A percentile compares a stretch with the other conserved stretches of the same genome.
phyloP scores from a whole-genome alignment of 495 filamentous ascomycete genomes.

The Xeromyces bisporus region DNA sequence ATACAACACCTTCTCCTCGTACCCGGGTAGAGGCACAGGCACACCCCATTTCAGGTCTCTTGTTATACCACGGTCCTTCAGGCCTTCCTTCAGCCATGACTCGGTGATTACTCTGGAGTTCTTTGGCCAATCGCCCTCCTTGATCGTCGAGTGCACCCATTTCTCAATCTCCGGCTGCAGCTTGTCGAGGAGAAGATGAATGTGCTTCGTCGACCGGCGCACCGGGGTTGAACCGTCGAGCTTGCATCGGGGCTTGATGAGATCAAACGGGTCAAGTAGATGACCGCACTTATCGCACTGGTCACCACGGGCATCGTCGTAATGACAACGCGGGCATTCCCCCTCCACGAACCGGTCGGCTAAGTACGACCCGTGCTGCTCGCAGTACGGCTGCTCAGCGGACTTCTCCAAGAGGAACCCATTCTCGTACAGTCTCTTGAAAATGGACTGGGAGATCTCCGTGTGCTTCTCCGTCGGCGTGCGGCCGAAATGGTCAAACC shows the following conservation, averaged over 20 bases:
- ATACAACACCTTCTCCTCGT: conserved; percentile 76
- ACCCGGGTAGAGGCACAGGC: conserved; percentile 44
- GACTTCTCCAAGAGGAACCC: conserved; percentile 69
- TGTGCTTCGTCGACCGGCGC: conserved; percentile 49
- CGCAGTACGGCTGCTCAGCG: conserved; percentile 69
- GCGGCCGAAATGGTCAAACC: conserved; percentile 70
- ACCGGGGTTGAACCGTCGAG: conserved; percentile 66
- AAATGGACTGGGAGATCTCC: conserved; percentile 73
- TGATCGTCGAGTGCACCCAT: conserved; percentile 45
- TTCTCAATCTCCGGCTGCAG: conserved; percentile 54
- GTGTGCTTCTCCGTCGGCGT: conserved; percentile 72
- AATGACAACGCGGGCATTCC: conserved; percentile 63
- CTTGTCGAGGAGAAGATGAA: conserved; percentile 67
- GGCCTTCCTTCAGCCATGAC: conserved; percentile 65
- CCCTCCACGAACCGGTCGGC: conserved; percentile 92
- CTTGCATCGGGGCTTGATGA: conserved; percentile 49
- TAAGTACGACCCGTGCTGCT: conserved; percentile 66
- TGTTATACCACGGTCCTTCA: conserved; percentile 79
- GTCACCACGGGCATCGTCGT: conserved; percentile 67
- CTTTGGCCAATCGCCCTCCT: conserved; percentile 55
- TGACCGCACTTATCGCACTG: conserved; percentile 79
- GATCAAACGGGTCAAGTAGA: conserved; percentile 60
- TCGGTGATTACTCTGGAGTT: conserved; percentile 58
- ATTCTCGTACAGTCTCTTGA: conserved; percentile 57
- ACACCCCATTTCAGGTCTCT: conserved; percentile 84